Base-by-base conservation (phyloP, 2,329 filamentous ascomycete genomes). In the Emericellopsis cladophorae region DNA sequence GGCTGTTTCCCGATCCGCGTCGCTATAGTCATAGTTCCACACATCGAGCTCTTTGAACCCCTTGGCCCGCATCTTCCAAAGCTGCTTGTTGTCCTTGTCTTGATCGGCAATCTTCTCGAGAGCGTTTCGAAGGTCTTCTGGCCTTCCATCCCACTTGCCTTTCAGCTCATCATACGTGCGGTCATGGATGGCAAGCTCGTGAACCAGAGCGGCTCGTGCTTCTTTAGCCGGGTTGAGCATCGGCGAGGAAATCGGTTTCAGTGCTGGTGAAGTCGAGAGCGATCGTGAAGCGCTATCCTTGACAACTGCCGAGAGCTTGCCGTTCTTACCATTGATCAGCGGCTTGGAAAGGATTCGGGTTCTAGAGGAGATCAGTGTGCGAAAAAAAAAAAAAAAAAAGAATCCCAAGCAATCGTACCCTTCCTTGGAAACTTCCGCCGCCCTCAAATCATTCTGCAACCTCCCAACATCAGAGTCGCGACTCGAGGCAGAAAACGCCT, bases 41-140 rank as follows among this genome's bases (percentile, higher is more conserved):
- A 79, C 72, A 48, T 81, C 76, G 12, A 81, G 64, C 47, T 81
- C 77, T 55, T 71, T 79, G 68, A 71, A 81, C 46, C 67, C 74
- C 21, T 64, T 59, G 57, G 73, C 76, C 45, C 70, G 68, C 48
- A 81, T 57, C 29, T 62, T 57, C 67, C 72, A 81, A 47, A 66
- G 75, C 45, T 72, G 65, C 5, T 59, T 59, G 3, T 61, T 55
- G 5, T 62, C 46, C 43, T 70, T 64, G 26, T 29, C 26, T 41
- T 67, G 66, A 43, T 73, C 69, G 24, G 73, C 76, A 18, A 77
- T 73, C 57, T 80, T 81, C 38, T 71, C 63, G 11, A 81, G 56
- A 1, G 68, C 68, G 4, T 60, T 55, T 41, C 65, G 64, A 48
- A 81, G 68, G 14, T 80, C 76, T n/a, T 66, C 57, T 29, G 68